Base-by-base conservation (phyloP, 2,329 filamentous ascomycete species). In the Mycosphaerella arachidis region DNA sequence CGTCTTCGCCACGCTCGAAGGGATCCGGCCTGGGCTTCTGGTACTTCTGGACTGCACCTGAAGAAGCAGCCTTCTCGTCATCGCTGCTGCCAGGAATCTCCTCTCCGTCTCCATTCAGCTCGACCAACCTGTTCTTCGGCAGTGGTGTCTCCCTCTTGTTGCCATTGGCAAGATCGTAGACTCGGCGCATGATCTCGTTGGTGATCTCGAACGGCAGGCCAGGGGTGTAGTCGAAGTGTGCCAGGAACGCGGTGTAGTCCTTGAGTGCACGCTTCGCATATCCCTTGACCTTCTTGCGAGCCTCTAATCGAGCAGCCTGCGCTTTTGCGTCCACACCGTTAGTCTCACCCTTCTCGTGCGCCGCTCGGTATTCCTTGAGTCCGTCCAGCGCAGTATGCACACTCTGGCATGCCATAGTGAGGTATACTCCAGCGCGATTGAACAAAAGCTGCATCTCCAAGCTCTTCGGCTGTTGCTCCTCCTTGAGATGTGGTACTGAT, bases 141-240 rank as follows among this genome's bases (percentile, higher is more conserved):
- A 68, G 33, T 7, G 69, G 64, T 10, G 70, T 70, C 51, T 72
- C 70, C 45, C 64, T 67, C 58, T 69, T 73, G 60, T 70, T 69
- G 35, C 72, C 79, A 66, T 83, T 77, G 51, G 81, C 81, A 27
- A 82, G 79, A 60, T 82, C 77, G 66, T 84, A 85, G 8, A 88
- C 80, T 60, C 83, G 84, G 48, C 82, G 76, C 56, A 81, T 73
- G 62, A 84, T 84, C 46, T 82, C 81, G 56, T 85, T 82, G 18
- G 81, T 82, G 29, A 85, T 75, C 48, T 85, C 81, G 48, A 83
- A 74, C 7, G 87, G 83, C 46, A 90, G 74, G 53, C 89, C 84
- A 0, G 90, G 89, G 0, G 90, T 89, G 74, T 94, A 94, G 68
- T 94, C 88, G 63, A 94, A 86, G 60, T 86, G 80, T 0, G 85